Base-by-base conservation (phyloP, 73 alveolate species). In the Paramecium pentaurelia region DNA sequence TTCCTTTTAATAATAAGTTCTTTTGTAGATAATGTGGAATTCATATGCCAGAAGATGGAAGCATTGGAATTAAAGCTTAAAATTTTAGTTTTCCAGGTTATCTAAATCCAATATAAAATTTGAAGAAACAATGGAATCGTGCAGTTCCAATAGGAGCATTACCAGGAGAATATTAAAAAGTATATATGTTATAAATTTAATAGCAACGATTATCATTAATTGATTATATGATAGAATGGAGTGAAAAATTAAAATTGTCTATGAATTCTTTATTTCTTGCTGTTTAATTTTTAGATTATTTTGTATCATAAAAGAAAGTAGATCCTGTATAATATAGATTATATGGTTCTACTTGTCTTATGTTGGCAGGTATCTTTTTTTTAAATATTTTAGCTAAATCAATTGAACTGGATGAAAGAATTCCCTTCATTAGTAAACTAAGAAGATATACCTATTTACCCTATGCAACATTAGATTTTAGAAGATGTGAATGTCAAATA, bases 321-420 rank as follows among this genome's bases (percentile, higher is more conserved):
- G 91, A 80, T 25, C 91, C 91, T 11, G 73, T 47, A 5, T 47
- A 80, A 80, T 80, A 42, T 47, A 3, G 75, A 45, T 22, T 80
- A 3, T 89, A 89, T 71, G 94, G 92, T 44, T 92, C 94, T 45
- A 89, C 94, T 8, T 68, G 92, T 34, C 64, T 89, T 12, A 89
- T 89, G 94, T 73, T 89, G 28, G 94, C 94, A 45, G 90, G 94
- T 89, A 89, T 20, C 38, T 51, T 5, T 60, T 8, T 49, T n/a
- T 20, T 71, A 32, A 20, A 49, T 49, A n/a, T 14, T 58, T 28
- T 58, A 89, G 94, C 94, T 30, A 89, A 89, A 45, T 25, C 92
- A 6, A 89, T 89, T 25, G 94, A 89, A 51, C 47, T 89, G 27
- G 94, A 89, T 89, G 94, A 89, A 71, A 89, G 94, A 89, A 89